Base-by-base conservation (phyloP, 495 filamentous ascomycete species). In the Aspergillus baeticus region DNA sequence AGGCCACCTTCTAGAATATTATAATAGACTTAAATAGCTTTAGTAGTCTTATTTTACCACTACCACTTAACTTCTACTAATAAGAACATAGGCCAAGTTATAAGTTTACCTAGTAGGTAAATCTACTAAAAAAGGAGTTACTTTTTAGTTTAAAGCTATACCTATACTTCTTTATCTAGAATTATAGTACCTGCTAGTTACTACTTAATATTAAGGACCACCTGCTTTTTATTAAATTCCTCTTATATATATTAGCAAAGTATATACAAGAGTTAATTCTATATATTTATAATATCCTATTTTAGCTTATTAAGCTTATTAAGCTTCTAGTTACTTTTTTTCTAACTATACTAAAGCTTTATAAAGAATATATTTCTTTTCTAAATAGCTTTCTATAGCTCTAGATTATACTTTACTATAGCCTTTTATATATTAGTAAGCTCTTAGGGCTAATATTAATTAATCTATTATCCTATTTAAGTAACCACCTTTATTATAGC, bases 11-110 rank as follows among this genome's bases (percentile, higher is more conserved):
- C 26, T 8, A 29, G 26, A 8, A 29, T 3, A 29, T 29, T 8
- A 29, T 29, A 29, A 29, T 29, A 29, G 8, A 29, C 4, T 8
- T 29, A 29, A 4, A 29, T 8, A 4, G 26, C 26, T 29, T 29
- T 8, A 29, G 26, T 29, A 29, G 26, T 29, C 4, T 29, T 29
- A 42, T 64, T 61, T 18, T 63, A 63, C 38, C 59, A 50, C 33
- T 41, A 44, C 63, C 58, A 69, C 49, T 66, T 55, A 13, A 44
- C 53, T 56, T 69, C 66, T 49, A 66, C 38, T 36, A 47, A 69
- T 33, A 51, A 14, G 42, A 63, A 63, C 22, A 52, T 64, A 11
- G 66, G 66, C 61, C 52, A 69, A 37, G 66, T 64, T 36, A 69
- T 50, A 33, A 69, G 61, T n/a, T 48, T 66, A 35, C 59, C 50